phyloP scores from a whole-genome alignment of 2,329 filamentous ascomycete species.

The Juglanconis juglandina region DNA sequence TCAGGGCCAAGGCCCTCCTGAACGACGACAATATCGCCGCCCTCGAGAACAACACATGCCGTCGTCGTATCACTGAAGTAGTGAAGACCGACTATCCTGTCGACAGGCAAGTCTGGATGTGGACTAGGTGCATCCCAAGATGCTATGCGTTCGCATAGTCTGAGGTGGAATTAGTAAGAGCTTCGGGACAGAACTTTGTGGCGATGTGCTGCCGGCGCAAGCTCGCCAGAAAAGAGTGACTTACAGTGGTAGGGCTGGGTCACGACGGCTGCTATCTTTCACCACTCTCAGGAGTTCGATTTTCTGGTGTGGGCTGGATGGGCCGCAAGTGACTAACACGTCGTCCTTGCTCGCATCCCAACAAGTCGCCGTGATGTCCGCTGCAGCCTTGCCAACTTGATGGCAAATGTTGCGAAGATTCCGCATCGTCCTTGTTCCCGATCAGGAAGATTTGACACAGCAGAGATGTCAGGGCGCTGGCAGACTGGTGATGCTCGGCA shows the following conservation, averaged over 20 bases:
- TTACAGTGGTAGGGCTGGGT: conserved; percentile 33
- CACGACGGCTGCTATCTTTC: conserved; percentile 32
- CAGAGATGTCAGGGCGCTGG: not conserved
- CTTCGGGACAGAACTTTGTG: not conserved
- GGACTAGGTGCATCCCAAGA: conserved; percentile 88
- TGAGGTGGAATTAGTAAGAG: conserved; percentile 9
- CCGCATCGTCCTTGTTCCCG: conserved; percentile 58
- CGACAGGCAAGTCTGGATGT: conserved; percentile 68
- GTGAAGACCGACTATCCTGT: conserved; percentile 75
- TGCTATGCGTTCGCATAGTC: conserved; percentile 52
- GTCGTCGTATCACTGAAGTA: conserved; percentile 78
- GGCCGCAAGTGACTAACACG: conserved; percentile 80
- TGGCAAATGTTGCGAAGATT: conserved; percentile 80
- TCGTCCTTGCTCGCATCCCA: conserved; percentile 82
- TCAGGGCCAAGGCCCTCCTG: conserved; percentile 56
- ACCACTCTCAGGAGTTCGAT: conserved; percentile 67
- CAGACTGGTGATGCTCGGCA: not conserved
- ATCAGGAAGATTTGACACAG: not conserved
- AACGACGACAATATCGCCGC: conserved; percentile 86
- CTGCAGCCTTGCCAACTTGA: conserved; percentile 58
- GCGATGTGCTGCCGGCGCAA: not conserved
- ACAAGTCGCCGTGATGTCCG: conserved; percentile 69
- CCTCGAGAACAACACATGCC: conserved; percentile 79
- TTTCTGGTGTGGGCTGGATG: conserved; percentile 62
- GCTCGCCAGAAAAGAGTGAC: conserved; percentile 17